Evolutionary conservation across 2,329 filamentous ascomycete genomes (phyloP).

Genomic region (Cadophora gregata): DNA sequence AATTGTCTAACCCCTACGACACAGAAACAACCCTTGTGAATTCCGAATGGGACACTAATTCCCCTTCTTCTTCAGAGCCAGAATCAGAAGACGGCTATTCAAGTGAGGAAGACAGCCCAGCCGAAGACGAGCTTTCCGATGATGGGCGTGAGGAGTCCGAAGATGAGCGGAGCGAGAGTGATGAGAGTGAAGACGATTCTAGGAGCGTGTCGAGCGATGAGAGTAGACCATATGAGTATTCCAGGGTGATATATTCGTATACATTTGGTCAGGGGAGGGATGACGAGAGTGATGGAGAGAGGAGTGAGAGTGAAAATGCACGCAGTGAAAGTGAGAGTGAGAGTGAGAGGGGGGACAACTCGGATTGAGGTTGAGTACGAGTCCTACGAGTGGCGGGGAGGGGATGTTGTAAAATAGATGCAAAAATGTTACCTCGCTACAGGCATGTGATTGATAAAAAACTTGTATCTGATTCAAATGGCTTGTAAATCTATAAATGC

Average conservation of each 20-base stretch:
- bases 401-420: not conserved
- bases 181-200: not conserved
- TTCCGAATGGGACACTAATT: too few relatives aligned
- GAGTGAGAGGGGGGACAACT: not conserved
- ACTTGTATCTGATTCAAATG: too few relatives aligned
- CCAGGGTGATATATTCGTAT: not conserved
- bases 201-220: not conserved
- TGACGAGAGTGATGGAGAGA: not conserved
- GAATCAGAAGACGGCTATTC: not conserved
- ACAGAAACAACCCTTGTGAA: too few relatives aligned
- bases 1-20: too few relatives aligned
- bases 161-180: not conserved
- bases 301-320: not conserved
- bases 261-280: not conserved
- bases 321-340: not conserved
- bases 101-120: not conserved
- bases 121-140: not conserved
- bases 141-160: not conserved
- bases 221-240: not conserved
- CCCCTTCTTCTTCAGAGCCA: too few relatives aligned
- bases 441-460: not conserved
- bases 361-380: too few relatives aligned
- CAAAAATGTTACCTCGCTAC: not conserved
- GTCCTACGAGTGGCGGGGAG: too few relatives aligned
- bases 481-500: slow-evolving; percentile 2